Percentiles rank a stretch among this genome's conserved stretches.
Conservation (phyloP, 2,329 filamentous ascomycete species). For the Pestalotiopsis fici region DNA sequence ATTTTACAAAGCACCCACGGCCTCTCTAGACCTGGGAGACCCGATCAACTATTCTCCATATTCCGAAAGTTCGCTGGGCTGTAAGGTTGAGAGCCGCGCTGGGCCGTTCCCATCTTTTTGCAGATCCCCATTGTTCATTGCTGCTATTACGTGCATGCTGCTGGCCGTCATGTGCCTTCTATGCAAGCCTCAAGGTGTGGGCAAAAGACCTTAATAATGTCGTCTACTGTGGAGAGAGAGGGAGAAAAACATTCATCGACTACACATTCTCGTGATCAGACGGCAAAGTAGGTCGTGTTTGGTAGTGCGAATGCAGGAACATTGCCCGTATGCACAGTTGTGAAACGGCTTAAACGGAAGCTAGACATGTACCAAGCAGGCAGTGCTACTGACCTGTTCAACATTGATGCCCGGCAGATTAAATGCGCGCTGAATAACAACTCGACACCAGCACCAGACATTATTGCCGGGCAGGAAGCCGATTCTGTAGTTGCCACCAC, state of each 20-base stretch:
- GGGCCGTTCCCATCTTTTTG: neutral
- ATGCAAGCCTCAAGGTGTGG: neutral
- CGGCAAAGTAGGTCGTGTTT: neutral
- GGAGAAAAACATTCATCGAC: neutral
- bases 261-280: neutral
- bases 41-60: neutral
- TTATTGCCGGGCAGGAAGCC: neutral
- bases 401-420: neutral
- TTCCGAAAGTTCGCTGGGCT: neutral
- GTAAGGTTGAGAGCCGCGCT: neutral
- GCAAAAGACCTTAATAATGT: neutral
- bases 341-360: neutral
- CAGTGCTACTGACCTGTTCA: neutral
- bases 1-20: neutral
- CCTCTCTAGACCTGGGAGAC: neutral
- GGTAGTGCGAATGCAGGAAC: neutral
- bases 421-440: neutral
- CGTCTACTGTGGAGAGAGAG: neutral
- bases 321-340: neutral
- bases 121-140: neutral
- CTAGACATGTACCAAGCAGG: neutral
- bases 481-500: neutral
- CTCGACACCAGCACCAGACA: neutral
- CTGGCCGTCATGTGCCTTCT: neutral
- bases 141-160: neutral